These are phyloP conservation scores for Pythium rishiriense DNA, from an alignment of 352 stramenopile species.

Conservation along the genomic window DNA sequence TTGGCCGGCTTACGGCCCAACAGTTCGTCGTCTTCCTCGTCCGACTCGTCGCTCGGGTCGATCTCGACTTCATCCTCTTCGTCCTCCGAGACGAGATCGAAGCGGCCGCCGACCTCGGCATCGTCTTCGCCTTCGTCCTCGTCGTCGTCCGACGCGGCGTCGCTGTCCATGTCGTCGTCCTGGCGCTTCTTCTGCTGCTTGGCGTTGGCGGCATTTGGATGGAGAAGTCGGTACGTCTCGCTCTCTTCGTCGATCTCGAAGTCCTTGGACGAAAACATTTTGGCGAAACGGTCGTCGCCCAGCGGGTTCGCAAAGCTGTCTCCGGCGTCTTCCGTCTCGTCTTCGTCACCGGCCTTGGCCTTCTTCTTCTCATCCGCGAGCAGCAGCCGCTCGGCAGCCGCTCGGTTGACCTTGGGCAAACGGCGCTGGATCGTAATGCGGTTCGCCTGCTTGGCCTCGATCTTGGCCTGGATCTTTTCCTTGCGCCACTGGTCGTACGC, in stretches of 20 bases:
- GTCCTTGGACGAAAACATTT: constrained; percentile 96
- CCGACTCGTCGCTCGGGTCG: constrained; percentile 67
- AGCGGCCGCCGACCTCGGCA: constrained; percentile 49
- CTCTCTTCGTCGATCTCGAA: constrained; percentile 98
- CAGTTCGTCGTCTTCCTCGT: constrained; percentile 50
- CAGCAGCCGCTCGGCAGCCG: constrained; percentile 85
- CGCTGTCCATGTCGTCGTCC: constrained; percentile 93
- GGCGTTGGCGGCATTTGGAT: constrained; percentile 89
- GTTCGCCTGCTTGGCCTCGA: constrained; percentile 87
- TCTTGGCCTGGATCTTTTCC: constrained; percentile 94
- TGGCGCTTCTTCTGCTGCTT: constrained; percentile 49
- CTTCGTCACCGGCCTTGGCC: constrained; percentile 28
- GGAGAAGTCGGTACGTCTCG: constrained; percentile 95
- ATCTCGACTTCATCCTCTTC: constrained; percentile 58
- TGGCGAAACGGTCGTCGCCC: constrained; percentile 96
- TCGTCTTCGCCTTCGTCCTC: constrained; percentile 54
- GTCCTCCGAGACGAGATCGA: constrained; percentile 69
- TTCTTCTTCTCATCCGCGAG: constrained; percentile 68
- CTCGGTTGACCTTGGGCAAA: constrained; percentile 91
- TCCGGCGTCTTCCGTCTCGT: constrained; percentile 28
- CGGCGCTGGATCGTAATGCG: constrained; percentile 89
- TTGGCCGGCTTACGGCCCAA: constrained; percentile 26
- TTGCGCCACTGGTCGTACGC: constrained; percentile 98
- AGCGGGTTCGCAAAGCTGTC: constrained; percentile 77
- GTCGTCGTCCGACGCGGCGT: constrained; percentile 70